Percentiles rank a stretch among this genome's conserved stretches.
Evolutionary conservation across 805 yeast genomes (phyloP).

Genomic region (Groenewaldozyma tartarivorans): DNA sequence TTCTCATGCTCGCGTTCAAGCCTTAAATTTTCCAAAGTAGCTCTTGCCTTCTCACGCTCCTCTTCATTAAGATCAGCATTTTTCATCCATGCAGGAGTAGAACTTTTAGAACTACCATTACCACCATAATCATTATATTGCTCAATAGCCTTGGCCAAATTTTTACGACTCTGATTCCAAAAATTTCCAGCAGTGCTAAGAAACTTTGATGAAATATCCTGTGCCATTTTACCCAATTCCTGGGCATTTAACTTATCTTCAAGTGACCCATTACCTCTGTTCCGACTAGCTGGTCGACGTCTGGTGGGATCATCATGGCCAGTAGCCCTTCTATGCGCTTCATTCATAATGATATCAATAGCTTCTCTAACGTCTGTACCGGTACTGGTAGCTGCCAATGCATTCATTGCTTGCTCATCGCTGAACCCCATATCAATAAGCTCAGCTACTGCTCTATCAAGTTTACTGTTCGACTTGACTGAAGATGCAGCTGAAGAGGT

Average conservation of each 20-base stretch:
- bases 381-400: slow-evolving; percentile 40
- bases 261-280: slow-evolving; percentile 7
- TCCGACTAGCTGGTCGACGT: neutral
- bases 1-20: neutral
- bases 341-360: slow-evolving; percentile 53
- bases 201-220: slow-evolving; percentile 46
- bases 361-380: slow-evolving; percentile 58
- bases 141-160: slow-evolving; percentile 53
- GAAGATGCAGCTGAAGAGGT: neutral
- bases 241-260: neutral
- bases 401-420: slow-evolving; percentile 47
- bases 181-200: slow-evolving; percentile 51
- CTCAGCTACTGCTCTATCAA: slow-evolving; percentile 44
- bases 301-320: slow-evolving; percentile 14
- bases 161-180: slow-evolving; percentile 49
- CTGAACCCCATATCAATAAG: slow-evolving; percentile 75
- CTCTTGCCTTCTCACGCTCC: neutral
- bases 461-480: slow-evolving; percentile 10
- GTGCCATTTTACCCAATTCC: slow-evolving; percentile 34
- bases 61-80: slow-evolving; percentile 26
- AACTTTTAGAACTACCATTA: slow-evolving; percentile 20
- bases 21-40: neutral
- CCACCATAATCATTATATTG: slow-evolving; percentile 35
- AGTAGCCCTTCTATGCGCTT: slow-evolving; percentile 38
- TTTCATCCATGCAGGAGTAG: slow-evolving; percentile 72